Percentiles rank a stretch among this genome's conserved stretches.
Evolutionary conservation across 1,284 basidiomycete genomes (phyloP).

Genomic region (Xerocomus amazonicus): DNA sequence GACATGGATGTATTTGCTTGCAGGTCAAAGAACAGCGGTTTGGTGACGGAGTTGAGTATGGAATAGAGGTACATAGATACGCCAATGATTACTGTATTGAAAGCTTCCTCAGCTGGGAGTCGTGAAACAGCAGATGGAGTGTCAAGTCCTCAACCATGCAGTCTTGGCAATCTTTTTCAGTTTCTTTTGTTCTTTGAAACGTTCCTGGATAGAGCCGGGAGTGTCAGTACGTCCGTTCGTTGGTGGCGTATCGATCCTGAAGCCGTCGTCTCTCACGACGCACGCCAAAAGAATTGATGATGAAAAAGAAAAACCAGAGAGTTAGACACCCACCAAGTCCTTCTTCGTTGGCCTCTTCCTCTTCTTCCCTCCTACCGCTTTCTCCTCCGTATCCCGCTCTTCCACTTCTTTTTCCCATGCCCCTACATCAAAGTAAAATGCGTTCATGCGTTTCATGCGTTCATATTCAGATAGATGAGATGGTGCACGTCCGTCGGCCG

Average conservation of each 20-base stretch:
- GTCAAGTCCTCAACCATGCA: slow-evolving; percentile 76
- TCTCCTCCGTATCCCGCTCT: slow-evolving; percentile 51
- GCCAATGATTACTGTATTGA: background rate
- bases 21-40: too few species aligned
- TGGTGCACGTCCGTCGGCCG: slow-evolving; percentile 63
- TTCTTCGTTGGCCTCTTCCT: slow-evolving; percentile 78
- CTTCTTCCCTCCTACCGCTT: slow-evolving; percentile 60
- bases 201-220: slow-evolving; percentile 53
- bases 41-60: background rate
- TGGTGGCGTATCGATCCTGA: slow-evolving; percentile 18
- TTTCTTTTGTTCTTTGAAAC: slow-evolving; percentile 82
- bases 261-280: slow-evolving; percentile 18
- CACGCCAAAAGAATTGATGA: slow-evolving; percentile 17
- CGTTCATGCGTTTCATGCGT: slow-evolving; percentile 80
- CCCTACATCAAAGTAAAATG: slow-evolving; percentile 84
- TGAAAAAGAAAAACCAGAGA: slow-evolving; percentile 4
- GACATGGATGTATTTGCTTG: too few species aligned
- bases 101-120: background rate
- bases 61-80: background rate
- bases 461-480: slow-evolving; percentile 81
- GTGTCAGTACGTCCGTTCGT: slow-evolving; percentile 26
- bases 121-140: background rate
- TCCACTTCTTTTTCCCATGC: slow-evolving; percentile 77
- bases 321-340: slow-evolving; percentile 61
- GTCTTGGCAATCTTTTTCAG: slow-evolving; percentile 84